Conservation (phyloP, 768 basidiomycete genomes). For the Lactarius sanguifluus region DNA sequence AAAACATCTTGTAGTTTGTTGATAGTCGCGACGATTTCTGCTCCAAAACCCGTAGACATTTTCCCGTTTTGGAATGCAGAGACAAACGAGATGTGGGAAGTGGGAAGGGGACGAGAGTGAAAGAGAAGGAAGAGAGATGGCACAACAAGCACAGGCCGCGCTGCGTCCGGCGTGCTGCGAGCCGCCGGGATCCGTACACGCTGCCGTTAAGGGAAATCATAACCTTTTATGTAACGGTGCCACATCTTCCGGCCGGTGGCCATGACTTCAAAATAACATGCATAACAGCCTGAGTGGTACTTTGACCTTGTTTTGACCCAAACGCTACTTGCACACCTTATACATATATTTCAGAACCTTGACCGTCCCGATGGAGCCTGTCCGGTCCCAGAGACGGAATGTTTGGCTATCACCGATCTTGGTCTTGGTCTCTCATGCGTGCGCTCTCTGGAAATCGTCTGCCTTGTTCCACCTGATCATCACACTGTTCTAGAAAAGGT, state of each 20-base stretch:
- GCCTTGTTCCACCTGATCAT: background rate
- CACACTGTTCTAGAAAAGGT: background rate
- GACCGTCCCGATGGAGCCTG: background rate
- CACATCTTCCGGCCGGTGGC: constrained; percentile 9
- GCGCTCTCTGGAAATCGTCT: background rate
- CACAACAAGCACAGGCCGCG: background rate
- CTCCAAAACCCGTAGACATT: constrained; percentile 65
- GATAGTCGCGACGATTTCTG: constrained; percentile 76
- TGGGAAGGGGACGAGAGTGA: background rate
- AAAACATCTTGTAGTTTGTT: constrained; percentile 94
- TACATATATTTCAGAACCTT: background rate
- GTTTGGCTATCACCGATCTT: background rate
- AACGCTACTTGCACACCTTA: too few species aligned
- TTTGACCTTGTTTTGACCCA: background rate
- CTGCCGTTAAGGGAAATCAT: background rate
- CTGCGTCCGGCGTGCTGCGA: background rate
- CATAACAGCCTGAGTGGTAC: too few species aligned
- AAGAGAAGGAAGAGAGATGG: background rate
- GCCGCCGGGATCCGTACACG: background rate
- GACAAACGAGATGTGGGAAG: constrained; percentile 19
- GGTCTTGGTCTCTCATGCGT: background rate
- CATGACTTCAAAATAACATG: too few species aligned
- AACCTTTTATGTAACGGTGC: background rate
- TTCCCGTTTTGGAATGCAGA: constrained; percentile 18
- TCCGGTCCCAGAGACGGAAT: background rate